These are phyloP conservation scores for Rubia peregrina DNA, from an alignment of 305 asterid genomes.

Conservation along the genomic window DNA sequence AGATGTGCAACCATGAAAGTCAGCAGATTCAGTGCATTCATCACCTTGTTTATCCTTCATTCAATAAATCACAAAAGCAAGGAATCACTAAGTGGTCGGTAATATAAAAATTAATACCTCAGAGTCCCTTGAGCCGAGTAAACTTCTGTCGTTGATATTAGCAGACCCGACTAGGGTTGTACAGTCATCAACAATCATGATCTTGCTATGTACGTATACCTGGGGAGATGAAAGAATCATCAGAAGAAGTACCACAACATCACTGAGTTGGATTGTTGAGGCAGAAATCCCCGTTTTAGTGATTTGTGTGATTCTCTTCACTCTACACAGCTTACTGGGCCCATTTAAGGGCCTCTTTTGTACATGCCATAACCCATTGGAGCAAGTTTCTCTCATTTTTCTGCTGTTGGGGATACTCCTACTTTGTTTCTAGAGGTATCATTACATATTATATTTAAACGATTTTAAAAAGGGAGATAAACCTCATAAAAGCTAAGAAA, in stretches of 20 bases:
- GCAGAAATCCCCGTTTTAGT: neutral
- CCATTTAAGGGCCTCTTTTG: neutral
- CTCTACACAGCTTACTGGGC: neutral
- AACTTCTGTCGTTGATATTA: conserved; percentile 90
- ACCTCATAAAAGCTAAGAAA: neutral
- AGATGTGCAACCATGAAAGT: neutral
- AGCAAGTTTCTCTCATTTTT: neutral
- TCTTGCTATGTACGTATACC: conserved; percentile 95
- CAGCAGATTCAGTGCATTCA: neutral
- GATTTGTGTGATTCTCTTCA: neutral
- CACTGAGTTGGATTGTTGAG: neutral
- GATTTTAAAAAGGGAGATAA: neutral
- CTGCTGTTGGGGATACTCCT: neutral
- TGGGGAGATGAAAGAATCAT: conserved; percentile 18
- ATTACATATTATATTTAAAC: too few relatives aligned
- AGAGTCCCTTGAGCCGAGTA: conserved; percentile 92
- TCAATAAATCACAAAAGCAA: neutral
- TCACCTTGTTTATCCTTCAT: neutral
- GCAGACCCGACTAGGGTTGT: conserved; percentile 78
- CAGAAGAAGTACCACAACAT: conserved; percentile 1
- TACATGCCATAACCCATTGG: neutral
- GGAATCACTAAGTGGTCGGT: neutral
- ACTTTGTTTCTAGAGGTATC: neutral
- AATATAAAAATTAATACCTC: conserved; percentile 38
- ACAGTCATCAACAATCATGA: conserved; percentile 87